Conservation (phyloP, 768 basidiomycete genomes). For the Tylopilus rubrobrunneus region DNA sequence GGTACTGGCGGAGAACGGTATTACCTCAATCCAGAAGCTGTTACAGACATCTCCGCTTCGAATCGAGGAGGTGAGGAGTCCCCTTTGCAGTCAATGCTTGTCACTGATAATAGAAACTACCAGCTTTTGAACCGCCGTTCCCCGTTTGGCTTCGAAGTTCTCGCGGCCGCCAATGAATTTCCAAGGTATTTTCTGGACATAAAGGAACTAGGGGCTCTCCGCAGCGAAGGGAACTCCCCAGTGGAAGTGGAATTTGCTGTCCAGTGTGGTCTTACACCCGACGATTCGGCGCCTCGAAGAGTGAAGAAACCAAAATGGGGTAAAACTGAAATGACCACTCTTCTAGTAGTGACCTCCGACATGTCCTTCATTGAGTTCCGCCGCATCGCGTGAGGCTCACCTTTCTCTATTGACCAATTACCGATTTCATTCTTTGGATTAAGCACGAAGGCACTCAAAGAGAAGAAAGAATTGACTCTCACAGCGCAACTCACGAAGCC, state of each 20-base stretch:
- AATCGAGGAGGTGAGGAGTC: slow-evolving; percentile 56
- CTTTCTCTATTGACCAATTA: not conserved
- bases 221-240: slow-evolving; percentile 45
- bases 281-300: slow-evolving; percentile 33
- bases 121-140: slow-evolving; percentile 72
- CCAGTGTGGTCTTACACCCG: slow-evolving; percentile 48
- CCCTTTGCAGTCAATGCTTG: not conserved
- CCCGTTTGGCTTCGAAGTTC: slow-evolving; percentile 70
- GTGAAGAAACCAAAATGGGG: slow-evolving; percentile 43
- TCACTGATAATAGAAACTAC: slow-evolving; percentile 8
- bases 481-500: slow-evolving; percentile 63
- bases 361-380: slow-evolving; percentile 74
- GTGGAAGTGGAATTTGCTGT: slow-evolving; percentile 57
- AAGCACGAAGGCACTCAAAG: slow-evolving; percentile 68
- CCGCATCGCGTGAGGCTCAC: slow-evolving; percentile 58
- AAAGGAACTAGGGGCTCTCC: slow-evolving; percentile 40
- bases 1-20: slow-evolving; percentile 73
- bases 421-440: slow-evolving; percentile 6
- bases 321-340: slow-evolving; percentile 57
- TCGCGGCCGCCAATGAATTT: slow-evolving; percentile 56
- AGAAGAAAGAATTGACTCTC: slow-evolving; percentile 57
- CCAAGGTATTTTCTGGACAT: slow-evolving; percentile 61
- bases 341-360: slow-evolving; percentile 77
- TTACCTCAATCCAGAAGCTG: slow-evolving; percentile 57
- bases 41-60: slow-evolving; percentile 52